A percentile compares a stretch with the other conserved stretches of the same genome.
phyloP scores from a whole-genome alignment of 2,329 filamentous ascomycete genomes.

The Byssothecium circinans region DNA sequence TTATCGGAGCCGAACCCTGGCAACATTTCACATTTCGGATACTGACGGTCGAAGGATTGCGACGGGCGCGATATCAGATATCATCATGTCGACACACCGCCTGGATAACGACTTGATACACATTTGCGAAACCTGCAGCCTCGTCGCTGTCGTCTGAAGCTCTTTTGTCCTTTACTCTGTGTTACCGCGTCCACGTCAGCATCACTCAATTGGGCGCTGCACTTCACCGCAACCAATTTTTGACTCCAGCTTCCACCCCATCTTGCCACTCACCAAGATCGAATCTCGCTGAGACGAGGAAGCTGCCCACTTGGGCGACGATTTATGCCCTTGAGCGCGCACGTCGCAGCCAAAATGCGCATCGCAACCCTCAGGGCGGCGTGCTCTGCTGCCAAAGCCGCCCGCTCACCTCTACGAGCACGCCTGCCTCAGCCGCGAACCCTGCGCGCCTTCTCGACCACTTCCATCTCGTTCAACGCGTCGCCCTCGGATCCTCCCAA shows the following conservation, averaged over 20 bases:
- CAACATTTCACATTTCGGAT: neutral
- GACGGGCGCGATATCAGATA: no score
- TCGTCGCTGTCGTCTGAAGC: no score
- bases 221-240: neutral
- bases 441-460: slow-evolving; percentile 16
- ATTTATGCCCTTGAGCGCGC: slow-evolving; percentile 8
- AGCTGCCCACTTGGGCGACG: slow-evolving; percentile 1
- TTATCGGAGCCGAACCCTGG: neutral
- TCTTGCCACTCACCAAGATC: neutral
- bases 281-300: slow-evolving; percentile 2
- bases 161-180: no score
- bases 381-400: slow-evolving; percentile 29
- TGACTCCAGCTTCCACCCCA: neutral
- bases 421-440: slow-evolving; percentile 25
- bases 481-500: slow-evolving; percentile 15
- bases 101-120: no score
- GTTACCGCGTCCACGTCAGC: no score
- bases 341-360: slow-evolving; percentile 27
- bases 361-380: slow-evolving; percentile 37
- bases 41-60: neutral
- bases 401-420: slow-evolving; percentile 22
- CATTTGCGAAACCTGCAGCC: no score
- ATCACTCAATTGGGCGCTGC: neutral
- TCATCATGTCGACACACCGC: no score
- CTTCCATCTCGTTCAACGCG: slow-evolving; percentile 17